Conservation (phyloP, 2,329 filamentous ascomycete species). For the Colletotrichum echinochloae region DNA sequence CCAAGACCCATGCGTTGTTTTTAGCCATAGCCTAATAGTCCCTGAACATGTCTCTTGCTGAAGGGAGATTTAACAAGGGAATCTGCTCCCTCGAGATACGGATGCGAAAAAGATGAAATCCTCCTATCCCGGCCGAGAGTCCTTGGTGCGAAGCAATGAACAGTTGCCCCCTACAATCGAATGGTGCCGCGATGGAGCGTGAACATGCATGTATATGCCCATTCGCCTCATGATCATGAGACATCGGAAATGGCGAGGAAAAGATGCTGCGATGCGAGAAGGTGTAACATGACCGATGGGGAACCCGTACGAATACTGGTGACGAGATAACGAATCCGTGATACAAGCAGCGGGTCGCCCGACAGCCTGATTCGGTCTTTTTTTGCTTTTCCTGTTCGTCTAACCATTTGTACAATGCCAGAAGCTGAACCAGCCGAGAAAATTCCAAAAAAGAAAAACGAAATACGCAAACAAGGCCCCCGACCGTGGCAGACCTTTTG, state of each 20-base stretch:
- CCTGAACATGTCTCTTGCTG: not conserved
- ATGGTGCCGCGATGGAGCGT: not conserved
- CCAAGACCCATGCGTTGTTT: not conserved
- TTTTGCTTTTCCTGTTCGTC: constrained; percentile 35
- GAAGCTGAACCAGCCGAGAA: constrained; percentile 6
- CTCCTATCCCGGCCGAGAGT: not conserved
- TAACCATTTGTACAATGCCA: constrained; percentile 35
- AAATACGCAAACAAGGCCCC: not conserved
- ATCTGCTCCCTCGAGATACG: not conserved
- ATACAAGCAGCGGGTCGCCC: constrained; percentile 21
- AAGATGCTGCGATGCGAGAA: not conserved
- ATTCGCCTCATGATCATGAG: not conserved
- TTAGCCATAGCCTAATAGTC: not conserved
- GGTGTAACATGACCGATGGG: not conserved
- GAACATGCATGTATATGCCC: not conserved
- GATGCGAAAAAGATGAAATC: not conserved
- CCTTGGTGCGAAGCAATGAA: not conserved
- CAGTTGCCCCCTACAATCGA: not conserved
- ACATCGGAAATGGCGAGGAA: not conserved
- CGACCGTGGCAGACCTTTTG: not conserved
- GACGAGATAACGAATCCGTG: not conserved
- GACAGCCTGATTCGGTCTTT: constrained; percentile 14
- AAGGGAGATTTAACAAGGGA: not conserved
- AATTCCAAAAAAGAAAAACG: too few relatives aligned
- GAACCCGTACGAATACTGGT: too few relatives aligned